Base-by-base conservation (phyloP, 1,139 yeast genomes). In the Candida frijolesensis region DNA sequence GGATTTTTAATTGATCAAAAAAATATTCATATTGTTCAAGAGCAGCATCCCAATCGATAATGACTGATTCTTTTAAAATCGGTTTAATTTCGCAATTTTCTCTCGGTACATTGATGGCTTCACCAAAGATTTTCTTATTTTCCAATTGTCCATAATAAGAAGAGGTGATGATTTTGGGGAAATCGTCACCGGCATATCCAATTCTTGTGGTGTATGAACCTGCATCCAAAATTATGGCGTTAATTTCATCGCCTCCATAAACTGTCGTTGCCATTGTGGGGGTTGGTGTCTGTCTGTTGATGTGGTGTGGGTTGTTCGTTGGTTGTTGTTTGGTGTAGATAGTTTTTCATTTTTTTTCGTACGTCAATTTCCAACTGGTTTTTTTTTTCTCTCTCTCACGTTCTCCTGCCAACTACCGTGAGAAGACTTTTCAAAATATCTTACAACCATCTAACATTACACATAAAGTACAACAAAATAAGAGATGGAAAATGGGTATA, bases 161-260 rank as follows among this genome's bases (percentile, higher is more conserved):
- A 1, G 97, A 89, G 6, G 87, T 69, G 37, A 87, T 83, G 1
- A 86, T 73, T 57, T 87, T 84, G 7, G 99, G 99, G 53, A 84
- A 80, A 66, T 94, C 99, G 56, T 91, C 96, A 9, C 99, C 99
- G 4, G 98, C 96, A 66, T 83, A 92, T 1, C 99, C 99, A 22
- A 88, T 83, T 51, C 95, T 82, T 3, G 97, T 90, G 54, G 83
- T 74, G 57, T 78, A 83, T 10, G 97, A 85, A 25, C 99, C 98
- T 0, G 96, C 92, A 65, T 94, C 99, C 34, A 94, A 76, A 27
- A 94, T 96, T 7, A 94, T 77, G 35, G 99, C 97, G 55, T 90
- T 84, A 55, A 94, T 87, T 67, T 92, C 97, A 68, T 92, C 95
- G 52, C 81, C 81, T 37, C 80, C 81, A 52, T 76, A 76, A 11